Percentiles rank a stretch among this genome's conserved stretches.
Evolutionary conservation across 352 stramenopile genomes (phyloP).

Genomic region (Peronospora belbahrii): DNA sequence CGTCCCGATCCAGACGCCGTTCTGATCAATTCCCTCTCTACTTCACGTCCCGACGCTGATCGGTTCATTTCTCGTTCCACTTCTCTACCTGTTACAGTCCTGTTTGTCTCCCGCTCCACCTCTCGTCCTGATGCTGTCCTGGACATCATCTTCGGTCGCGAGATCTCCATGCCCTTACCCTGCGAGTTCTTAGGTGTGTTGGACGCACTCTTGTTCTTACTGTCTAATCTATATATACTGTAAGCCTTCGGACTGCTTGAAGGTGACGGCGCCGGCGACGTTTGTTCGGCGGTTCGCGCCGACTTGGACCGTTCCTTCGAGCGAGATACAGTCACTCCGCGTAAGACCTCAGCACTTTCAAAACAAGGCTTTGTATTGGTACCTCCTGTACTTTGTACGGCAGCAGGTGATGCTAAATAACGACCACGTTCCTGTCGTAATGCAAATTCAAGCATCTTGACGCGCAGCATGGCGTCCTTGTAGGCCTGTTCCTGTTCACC

Average conservation of each 20-base stretch:
- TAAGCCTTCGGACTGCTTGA: constrained; percentile 26
- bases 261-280: constrained; percentile 32
- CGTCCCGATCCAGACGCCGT: constrained; percentile 16
- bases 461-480: constrained; percentile 75
- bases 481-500: constrained; percentile 74
- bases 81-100: constrained; percentile 24
- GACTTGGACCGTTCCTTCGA: constrained; percentile 51
- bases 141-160: constrained; percentile 64
- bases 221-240: constrained; percentile 64
- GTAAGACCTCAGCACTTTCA: constrained; percentile 37
- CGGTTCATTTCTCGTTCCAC: constrained; percentile 50
- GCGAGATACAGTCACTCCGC: constrained; percentile 47
- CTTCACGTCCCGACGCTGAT: constrained; percentile 33
- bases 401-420: constrained; percentile 69
- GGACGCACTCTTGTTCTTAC: constrained; percentile 31
- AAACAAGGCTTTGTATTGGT: constrained; percentile 12
- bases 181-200: constrained; percentile 30
- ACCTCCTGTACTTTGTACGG: constrained; percentile 38
- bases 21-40: constrained; percentile 27
- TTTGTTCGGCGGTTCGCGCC: constrained; percentile 31
- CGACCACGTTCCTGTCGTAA: constrained; percentile 68
- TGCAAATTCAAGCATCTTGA: constrained; percentile 88
- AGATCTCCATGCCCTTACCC: constrained; percentile 67
- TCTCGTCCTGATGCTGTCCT: constrained; percentile 39
- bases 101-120: constrained; percentile 26